Evolutionary conservation across 2,329 filamentous ascomycete genomes (phyloP).

Genomic region (Lachnum nothofagi): DNA sequence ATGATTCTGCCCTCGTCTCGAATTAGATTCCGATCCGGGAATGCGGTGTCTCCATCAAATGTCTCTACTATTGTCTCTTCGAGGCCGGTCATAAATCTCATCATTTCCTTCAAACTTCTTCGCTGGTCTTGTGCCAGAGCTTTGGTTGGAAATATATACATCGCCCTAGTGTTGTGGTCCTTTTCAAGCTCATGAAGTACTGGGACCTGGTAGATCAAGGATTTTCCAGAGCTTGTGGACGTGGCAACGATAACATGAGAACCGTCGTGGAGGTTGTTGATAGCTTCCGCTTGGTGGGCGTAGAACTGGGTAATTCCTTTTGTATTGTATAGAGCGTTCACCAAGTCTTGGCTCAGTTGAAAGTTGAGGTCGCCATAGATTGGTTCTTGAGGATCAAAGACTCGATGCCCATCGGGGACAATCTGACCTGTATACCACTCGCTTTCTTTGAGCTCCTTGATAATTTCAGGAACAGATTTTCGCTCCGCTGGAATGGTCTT

Average conservation of each 20-base stretch:
- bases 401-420: conserved; percentile 84
- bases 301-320: conserved; percentile 82
- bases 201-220: conserved; percentile 93
- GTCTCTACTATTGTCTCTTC: conserved; percentile 79
- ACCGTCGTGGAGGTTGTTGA: conserved; percentile 79
- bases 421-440: conserved; percentile 91
- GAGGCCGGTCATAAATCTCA: conserved; percentile 73
- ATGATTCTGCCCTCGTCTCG: conserved; percentile 87
- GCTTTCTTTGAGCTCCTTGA: conserved; percentile 73
- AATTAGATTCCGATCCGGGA: conserved; percentile 70
- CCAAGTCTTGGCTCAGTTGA: conserved; percentile 78
- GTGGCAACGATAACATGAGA: conserved; percentile 88
- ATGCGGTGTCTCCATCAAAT: conserved; percentile 91
- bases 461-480: conserved; percentile 75
- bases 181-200: conserved; percentile 81
- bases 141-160: conserved; percentile 99
- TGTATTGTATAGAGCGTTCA: conserved; percentile 94
- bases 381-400: conserved; percentile 79
- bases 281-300: conserved; percentile 86
- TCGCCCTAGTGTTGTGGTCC: conserved; percentile 71
- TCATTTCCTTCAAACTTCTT: conserved; percentile 77
- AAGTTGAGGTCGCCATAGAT: conserved; percentile 82
- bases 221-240: conserved; percentile 94
- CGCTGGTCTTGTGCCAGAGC: conserved; percentile 92
- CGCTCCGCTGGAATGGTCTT: conserved; percentile 73